A percentile compares a stretch with the other conserved stretches of the same genome.
These are phyloP conservation scores for Casuarina cunninghamiana DNA, from an alignment of 306 rosid species.

Conservation along the genomic window DNA sequence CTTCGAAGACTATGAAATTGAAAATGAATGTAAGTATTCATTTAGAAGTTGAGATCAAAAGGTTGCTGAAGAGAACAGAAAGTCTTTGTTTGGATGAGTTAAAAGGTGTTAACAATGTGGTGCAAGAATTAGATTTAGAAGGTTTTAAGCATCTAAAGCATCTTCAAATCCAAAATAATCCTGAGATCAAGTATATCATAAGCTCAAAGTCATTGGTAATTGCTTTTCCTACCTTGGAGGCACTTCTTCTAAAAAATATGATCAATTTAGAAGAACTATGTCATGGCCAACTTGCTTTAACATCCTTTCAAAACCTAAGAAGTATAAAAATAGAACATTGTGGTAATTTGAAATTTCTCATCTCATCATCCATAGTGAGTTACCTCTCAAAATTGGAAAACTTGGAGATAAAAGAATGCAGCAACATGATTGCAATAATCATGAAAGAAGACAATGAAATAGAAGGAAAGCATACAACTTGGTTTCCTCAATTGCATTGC, in stretches of 20 bases:
- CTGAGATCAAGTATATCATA: background rate
- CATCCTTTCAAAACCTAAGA: background rate
- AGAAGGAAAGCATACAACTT: background rate
- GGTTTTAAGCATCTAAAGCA: background rate
- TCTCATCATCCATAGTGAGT: background rate
- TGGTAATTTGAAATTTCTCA: background rate
- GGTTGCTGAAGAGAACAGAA: background rate
- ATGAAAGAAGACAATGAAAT: background rate
- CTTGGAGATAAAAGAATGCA: conserved; percentile 13
- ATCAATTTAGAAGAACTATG: background rate
- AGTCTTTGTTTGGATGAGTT: background rate
- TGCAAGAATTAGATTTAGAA: background rate
- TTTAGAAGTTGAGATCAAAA: background rate
- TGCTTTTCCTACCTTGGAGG: background rate
- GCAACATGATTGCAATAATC: conserved; percentile 12
- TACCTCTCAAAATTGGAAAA: conserved; percentile 1
- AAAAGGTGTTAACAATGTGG: background rate
- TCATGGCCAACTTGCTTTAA: background rate
- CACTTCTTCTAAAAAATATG: background rate
- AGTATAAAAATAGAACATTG: background rate
- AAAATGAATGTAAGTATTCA: background rate
- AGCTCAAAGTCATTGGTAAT: too few species aligned
- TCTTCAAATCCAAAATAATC: conserved; percentile 7
- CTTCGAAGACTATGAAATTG: background rate
- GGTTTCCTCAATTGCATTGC: background rate